Percentiles rank a stretch among this genome's conserved stretches.
phyloP scores from a whole-genome alignment of 2,329 filamentous ascomycete species.

The Exutisphaerella laricina region DNA sequence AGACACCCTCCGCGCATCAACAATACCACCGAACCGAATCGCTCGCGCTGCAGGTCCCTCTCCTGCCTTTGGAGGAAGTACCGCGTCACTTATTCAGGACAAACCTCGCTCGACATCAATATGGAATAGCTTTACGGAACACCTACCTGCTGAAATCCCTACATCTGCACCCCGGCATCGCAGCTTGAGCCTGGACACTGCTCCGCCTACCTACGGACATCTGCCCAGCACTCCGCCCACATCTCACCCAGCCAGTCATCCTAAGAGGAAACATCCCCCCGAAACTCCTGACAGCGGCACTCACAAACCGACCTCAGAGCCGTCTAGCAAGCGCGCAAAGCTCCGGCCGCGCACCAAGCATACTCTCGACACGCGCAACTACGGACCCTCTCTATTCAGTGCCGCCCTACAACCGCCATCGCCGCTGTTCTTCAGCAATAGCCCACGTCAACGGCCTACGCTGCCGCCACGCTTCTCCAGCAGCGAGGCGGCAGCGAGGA shows the following conservation, averaged over 20 bases:
- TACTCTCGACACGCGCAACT: slow-evolving; percentile 27
- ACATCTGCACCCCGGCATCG: neutral
- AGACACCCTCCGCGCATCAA: neutral
- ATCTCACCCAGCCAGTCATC: slow-evolving; percentile 3
- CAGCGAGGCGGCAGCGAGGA: slow-evolving; percentile 55
- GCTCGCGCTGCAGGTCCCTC: too few species aligned
- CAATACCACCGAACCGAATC: too few species aligned
- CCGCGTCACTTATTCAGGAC: neutral
- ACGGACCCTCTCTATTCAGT: slow-evolving; percentile 27
- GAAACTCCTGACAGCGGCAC: slow-evolving; percentile 3
- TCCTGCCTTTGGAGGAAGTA: neutral
- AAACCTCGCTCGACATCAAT: slow-evolving; percentile 12
- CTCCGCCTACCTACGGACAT: slow-evolving; percentile 6
- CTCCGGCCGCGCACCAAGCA: slow-evolving; percentile 19
- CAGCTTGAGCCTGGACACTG: slow-evolving; percentile 4
- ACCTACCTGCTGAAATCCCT: slow-evolving; percentile 1
- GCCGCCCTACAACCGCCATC: slow-evolving; percentile 30
- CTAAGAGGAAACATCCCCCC: slow-evolving; percentile 18
- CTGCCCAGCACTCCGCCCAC: slow-evolving; percentile 9
- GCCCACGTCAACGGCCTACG: slow-evolving; percentile 37
- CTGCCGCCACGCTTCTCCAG: slow-evolving; percentile 53
- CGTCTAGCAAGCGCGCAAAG: slow-evolving; percentile 18
- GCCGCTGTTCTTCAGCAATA: slow-evolving; percentile 51
- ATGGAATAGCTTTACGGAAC: slow-evolving; percentile 21
- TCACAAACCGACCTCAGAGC: slow-evolving; percentile 13